Evolutionary conservation across 371 early-diverging fungal species (phyloP), one percentile per base, ranked within the genome.

Genomic region (Apophysomyces elegans): DNA sequence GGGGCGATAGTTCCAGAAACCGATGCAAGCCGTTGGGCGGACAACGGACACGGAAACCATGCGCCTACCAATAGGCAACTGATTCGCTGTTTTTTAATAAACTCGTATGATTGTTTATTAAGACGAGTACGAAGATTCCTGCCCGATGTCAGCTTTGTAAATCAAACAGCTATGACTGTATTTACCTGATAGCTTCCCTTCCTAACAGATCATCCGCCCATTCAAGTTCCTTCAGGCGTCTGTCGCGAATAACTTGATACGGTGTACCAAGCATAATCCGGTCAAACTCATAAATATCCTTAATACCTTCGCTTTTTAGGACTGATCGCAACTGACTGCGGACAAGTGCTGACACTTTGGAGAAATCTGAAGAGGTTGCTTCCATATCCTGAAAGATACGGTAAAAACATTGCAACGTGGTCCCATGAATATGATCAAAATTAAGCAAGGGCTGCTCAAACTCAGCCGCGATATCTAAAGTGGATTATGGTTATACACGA

Each of bases 321-420:
- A 79, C 76, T 14, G 75, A 77, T 38, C 81, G 72, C 12, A 87
- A 46, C 59, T 87, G 88, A 58, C 83, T 83, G 39, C 88, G 70
- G 1, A 86, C 80, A 36, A 85, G 67, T 14, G 87, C 81, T 1
- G 86, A 84, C 13, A 87, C 86, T 66, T 86, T 85, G 5, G 83
- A 78, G 41, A 87, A 80, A 71, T 92, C 91, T 18, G 81, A 84
- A 0, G 73, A 72, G 0, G 85, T 83, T 1, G 88, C 88, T 63
- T 88, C 89, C 88, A 90, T 88, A 45, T 90, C 90, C 47, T 79
- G 76, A 81, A 89, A 91, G 38, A 90, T 68, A 37, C 86, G 78
- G 54, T 87, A 84, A 61, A 83, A 91, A 5, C 80, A 72, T 39
- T 82, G 78, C 6, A 90, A 45, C 0, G 88, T 86, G 7, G 87